These are phyloP conservation scores for Chrysoporthe puriensis DNA, from an alignment of 2,329 filamentous ascomycete genomes.

Conservation along the genomic window DNA sequence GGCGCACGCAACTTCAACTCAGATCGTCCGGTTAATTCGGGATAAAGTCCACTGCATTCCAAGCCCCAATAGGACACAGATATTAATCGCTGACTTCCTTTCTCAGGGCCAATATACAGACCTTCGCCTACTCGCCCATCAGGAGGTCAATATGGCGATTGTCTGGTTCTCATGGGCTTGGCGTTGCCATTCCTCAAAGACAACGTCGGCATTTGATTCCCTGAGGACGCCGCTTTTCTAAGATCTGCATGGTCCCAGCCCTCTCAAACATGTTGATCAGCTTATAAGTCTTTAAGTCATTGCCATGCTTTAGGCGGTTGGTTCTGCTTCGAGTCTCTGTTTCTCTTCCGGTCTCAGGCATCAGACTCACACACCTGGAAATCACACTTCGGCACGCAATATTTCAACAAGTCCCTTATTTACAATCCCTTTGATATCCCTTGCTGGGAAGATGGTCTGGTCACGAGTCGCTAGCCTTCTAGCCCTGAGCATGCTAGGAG, in stretches of 20 bases:
- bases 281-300: background rate
- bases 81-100: slow-evolving; percentile 3
- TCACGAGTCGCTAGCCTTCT: background rate
- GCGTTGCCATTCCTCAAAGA: background rate
- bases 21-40: slow-evolving; percentile 6
- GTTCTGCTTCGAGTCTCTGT: background rate
- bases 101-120: background rate
- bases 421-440: background rate
- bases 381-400: background rate
- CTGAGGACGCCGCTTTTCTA: background rate
- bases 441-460: slow-evolving; percentile 2
- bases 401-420: background rate
- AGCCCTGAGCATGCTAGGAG: background rate
- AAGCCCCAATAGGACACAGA: background rate
- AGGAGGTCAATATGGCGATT: background rate
- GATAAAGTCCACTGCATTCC: background rate
- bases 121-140: slow-evolving; percentile 1
- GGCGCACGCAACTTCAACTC: background rate
- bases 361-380: background rate
- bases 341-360: background rate
- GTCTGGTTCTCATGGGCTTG: slow-evolving; percentile 2
- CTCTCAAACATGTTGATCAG: background rate
- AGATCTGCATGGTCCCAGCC: background rate
- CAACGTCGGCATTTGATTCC: background rate
- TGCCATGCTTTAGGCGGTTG: background rate